Evolutionary conservation across 2,329 filamentous ascomycete species (phyloP), one percentile per base, ranked within the genome.

Genomic region (Trichoderma polysporum): DNA sequence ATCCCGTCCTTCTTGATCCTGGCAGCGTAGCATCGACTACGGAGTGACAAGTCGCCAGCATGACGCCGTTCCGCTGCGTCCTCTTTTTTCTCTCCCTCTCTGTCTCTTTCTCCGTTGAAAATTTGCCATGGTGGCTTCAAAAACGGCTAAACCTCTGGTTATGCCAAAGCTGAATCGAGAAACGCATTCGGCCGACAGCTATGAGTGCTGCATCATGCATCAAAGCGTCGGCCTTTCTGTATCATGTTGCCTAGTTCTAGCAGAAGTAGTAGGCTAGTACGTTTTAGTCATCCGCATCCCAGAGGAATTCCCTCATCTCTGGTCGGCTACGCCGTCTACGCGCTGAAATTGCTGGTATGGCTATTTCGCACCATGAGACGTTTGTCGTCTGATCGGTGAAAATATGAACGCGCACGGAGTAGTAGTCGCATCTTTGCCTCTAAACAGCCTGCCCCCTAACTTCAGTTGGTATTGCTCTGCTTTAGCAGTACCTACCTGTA

Each of bases 161-260:
- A 39, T 56, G 37, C 39, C 50, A 47, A 29, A 56, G 49, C 50
- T 64, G 61, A 54, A 64, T 27, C 13, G 50, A 54, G 50, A 64
- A 63, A 1, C 61, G 35, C 37, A 27, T 12, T 25, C 19, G 25
- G 47, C 47, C 47, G 47, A 15, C 37, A 10, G 27, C 25, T 54
- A 27, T 47, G 50, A 56, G 49, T 54, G 61, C 61, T 27, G 61
- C 50, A 64, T 64, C 50, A 33, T 56, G 50, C 61, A 47, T 64
- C 15, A 54, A 53, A 27, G 50, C 49, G 27, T 47, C 61, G 37
- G 50, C 39, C 61, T 64, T 47, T 37, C 61, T 56, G 45, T 31
- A 61, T 61, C 45, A 50, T 61, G 29, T 19, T 56, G 60, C 27
- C 22, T 31, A 35, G 8, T 53, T 15, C 54, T 53, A 53, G 22